Percentiles rank a stretch among this genome's conserved stretches.
Evolutionary conservation across 805 yeast species (phyloP).

Genomic region (Dipodascopsis uninucleata): DNA sequence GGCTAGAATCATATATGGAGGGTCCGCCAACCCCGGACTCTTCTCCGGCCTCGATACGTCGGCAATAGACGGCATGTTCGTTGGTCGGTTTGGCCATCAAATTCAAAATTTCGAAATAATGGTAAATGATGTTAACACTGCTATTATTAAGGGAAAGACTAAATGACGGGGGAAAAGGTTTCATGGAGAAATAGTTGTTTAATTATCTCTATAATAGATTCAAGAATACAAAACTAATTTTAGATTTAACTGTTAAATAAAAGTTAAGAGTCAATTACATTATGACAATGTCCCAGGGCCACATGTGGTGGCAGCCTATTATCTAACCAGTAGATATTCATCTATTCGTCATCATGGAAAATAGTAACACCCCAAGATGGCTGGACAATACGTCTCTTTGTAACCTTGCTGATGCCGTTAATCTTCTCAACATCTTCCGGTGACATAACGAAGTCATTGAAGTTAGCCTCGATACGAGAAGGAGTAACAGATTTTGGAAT

Average conservation of each 20-base stretch:
- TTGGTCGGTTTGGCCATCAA: slow-evolving; percentile 34
- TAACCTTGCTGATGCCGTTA: slow-evolving; percentile 22
- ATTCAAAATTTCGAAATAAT: slow-evolving; percentile 28
- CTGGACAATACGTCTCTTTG: slow-evolving; percentile 19
- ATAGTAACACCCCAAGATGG: slow-evolving; percentile 27
- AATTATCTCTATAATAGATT: too few species aligned
- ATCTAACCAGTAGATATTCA: too few species aligned
- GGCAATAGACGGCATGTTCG: slow-evolving; percentile 32
- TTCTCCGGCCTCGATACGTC: slow-evolving; percentile 23
- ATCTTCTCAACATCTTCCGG: slow-evolving; percentile 43
- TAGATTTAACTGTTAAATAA: too few species aligned
- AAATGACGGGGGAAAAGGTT: too few species aligned
- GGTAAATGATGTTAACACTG: slow-evolving; percentile 30
- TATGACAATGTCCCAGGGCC: too few species aligned
- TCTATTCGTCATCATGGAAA: slow-evolving; percentile 25
- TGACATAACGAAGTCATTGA: slow-evolving; percentile 41
- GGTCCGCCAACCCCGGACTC: slow-evolving; percentile 33
- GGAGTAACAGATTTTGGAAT: slow-evolving; percentile 70
- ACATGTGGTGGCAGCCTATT: too few species aligned
- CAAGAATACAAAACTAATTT: too few species aligned
- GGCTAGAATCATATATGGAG: slow-evolving; percentile 32
- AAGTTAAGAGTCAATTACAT: too few species aligned
- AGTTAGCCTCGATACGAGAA: slow-evolving; percentile 51
- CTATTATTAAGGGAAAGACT: too few species aligned
- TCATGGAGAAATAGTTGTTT: too few species aligned